Base-by-base conservation (phyloP, 768 basidiomycete species). In the Vishniacozyma victoriae region DNA sequence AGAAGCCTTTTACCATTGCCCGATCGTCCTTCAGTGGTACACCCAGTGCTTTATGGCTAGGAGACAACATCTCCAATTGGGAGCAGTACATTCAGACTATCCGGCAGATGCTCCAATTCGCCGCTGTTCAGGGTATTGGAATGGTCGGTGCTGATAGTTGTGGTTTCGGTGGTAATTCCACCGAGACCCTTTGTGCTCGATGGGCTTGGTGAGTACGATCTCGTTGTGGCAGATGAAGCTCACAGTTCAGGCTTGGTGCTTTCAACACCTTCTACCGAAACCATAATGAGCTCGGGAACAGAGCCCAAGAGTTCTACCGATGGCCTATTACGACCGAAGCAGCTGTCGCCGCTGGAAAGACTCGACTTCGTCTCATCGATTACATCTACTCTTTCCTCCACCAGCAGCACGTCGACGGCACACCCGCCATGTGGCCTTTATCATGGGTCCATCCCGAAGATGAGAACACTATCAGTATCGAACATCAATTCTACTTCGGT, bases 111-210 rank as follows among this genome's bases (percentile, higher is more conserved):
- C 76, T 87, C 14, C 84, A 86, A 68, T 87, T 87, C 78, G 84
- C 85, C 67, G 70, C 86, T 15, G 86, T 82, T 77, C 82, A 85
- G 58, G 42, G 42, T 44, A 47, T 48, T 22, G 85, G 85, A 0
- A 82, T 87, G 72, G 85, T 87, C 14, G 86, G 86, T n/a, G 83
- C 84, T 2, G 86, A 87, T 59, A 81, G 82, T 4, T 83, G 82
- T 65, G 44, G 44, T 6, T 46, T 46, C 35, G 27, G 39, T 50
- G 78, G 74, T 2, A 87, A 86, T 64, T 81, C 82, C 11, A 79
- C 85, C 58, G 85, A 87, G 69, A 84, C 86, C 63, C 76, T 87
- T 11, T 85, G 85, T 71, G 82, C 80, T 50, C 79, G 86, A n/a
- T 87, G 86, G 86, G 86, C 85, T 84, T 80, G 82, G 66, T 44